A percentile compares a stretch with the other conserved stretches of the same genome.
phyloP scores from a whole-genome alignment of 768 basidiomycete species.

The Naganishia friedmannii region DNA sequence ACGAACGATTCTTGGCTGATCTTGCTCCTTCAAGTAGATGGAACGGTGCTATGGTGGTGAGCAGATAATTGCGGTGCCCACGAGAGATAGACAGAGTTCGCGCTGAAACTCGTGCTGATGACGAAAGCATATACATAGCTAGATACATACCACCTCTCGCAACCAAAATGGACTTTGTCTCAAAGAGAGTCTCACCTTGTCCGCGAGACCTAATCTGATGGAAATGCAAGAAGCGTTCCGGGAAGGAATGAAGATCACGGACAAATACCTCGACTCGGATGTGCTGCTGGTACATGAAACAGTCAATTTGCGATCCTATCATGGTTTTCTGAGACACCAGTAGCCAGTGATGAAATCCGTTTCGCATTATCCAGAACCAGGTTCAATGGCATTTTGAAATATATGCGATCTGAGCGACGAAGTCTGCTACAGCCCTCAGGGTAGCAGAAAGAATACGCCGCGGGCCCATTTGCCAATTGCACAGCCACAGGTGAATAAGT shows the following conservation, averaged over 20 bases:
- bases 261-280: constrained; percentile 4
- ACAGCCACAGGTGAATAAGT: no score
- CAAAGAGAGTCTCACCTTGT: neutral
- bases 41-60: no score
- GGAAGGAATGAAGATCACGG: constrained; percentile 4
- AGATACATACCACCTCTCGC: neutral
- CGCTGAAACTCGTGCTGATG: neutral
- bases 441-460: neutral
- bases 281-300: neutral
- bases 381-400: neutral
- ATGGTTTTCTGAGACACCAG: neutral
- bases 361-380: neutral
- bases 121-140: neutral
- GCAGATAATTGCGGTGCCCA: no score
- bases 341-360: neutral
- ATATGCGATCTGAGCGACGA: neutral
- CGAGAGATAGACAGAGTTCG: neutral
- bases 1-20: neutral
- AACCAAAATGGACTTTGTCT: neutral
- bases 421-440: neutral
- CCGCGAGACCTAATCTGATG: neutral
- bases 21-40: no score
- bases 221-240: neutral
- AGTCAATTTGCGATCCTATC: neutral
- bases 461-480: no score